These are phyloP conservation scores for Royoungia palumana DNA, from an alignment of 768 basidiomycete genomes.

Conservation along the genomic window DNA sequence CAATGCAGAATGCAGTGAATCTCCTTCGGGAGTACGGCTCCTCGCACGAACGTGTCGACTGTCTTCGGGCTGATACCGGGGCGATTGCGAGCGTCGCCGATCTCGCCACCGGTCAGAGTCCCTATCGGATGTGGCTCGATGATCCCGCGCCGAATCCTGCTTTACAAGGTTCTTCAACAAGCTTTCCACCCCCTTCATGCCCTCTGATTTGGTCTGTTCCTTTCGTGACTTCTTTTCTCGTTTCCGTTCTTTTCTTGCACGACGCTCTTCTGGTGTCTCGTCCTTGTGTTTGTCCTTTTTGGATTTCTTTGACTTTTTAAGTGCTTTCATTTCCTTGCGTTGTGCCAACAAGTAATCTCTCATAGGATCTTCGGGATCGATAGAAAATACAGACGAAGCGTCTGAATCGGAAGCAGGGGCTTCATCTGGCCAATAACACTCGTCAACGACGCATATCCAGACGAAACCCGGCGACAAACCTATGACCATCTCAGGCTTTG, in stretches of 20 bases:
- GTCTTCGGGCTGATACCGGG: conserved; percentile 5
- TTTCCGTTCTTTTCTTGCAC: conserved; percentile 70
- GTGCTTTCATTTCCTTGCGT: conserved; percentile 64
- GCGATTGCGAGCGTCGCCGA: conserved; percentile 17
- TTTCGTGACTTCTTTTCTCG: conserved; percentile 63
- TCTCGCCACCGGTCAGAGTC: conserved; percentile 11
- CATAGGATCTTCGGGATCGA: conserved; percentile 99
- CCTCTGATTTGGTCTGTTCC: conserved; percentile 51
- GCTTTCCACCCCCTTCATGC: conserved; percentile 63
- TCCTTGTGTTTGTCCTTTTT: conserved; percentile 67
- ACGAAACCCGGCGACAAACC: conserved; percentile 40
- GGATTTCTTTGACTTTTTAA: conserved; percentile 56
- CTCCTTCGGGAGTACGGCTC: conserved; percentile 20
- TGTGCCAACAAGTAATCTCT: conserved; percentile 83
- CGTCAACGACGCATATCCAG: conserved; percentile 1
- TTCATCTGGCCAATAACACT: conserved; percentile 37
- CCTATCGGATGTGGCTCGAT: conserved; percentile 10
- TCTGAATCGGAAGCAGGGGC: conserved; percentile 63
- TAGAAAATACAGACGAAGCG: conserved; percentile 56
- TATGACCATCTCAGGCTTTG: conserved; percentile 67
- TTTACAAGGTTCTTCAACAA: conserved; percentile 47
- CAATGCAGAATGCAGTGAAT: conserved; percentile 1
- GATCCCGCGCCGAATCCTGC: conserved; percentile 21
- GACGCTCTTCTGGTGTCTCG: conserved; percentile 78
- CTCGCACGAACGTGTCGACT: conserved; percentile 9